These are phyloP conservation scores for Saccharomycopsis sp. DNA, from an alignment of 805 yeast genomes.

Conservation along the genomic window DNA sequence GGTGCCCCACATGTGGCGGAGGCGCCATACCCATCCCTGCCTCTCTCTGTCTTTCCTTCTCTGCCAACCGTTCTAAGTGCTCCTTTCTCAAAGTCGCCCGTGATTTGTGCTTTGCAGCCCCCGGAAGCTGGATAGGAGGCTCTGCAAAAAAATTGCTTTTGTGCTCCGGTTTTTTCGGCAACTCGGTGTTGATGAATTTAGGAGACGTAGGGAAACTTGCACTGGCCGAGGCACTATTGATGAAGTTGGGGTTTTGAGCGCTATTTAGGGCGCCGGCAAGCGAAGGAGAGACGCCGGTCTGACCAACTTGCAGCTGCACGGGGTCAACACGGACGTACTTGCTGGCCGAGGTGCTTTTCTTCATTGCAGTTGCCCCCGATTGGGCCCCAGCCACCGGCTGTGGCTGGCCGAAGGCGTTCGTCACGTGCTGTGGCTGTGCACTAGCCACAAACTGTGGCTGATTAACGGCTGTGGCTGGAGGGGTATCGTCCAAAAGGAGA, in stretches of 20 bases:
- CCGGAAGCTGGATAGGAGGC: constrained; percentile 6
- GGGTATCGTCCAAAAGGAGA: not conserved
- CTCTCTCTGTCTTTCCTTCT: constrained; percentile 1
- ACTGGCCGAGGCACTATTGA: not conserved
- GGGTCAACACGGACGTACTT: not conserved
- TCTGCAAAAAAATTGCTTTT: constrained; percentile 11
- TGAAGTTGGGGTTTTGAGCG: not conserved
- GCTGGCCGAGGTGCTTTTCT: not conserved
- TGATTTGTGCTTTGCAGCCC: not conserved
- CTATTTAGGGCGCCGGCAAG: not conserved
- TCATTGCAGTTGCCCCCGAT: too few species aligned
- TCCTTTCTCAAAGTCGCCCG: constrained; percentile 15
- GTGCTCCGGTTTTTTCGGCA: not conserved
- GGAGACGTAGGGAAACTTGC: not conserved
- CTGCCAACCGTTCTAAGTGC: constrained; percentile 2
- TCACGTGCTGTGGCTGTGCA: not conserved
- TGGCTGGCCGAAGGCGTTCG: too few species aligned
- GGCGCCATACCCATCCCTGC: not conserved
- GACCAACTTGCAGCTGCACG: not conserved
- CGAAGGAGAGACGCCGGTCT: not conserved
- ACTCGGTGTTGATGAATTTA: not conserved
- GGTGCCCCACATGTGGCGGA: not conserved
- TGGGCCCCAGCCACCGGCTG: not conserved
- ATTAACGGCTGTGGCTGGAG: not conserved
- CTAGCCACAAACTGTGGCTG: not conserved